Conservation (phyloP, 2,329 filamentous ascomycete genomes). For the Microdochium trichocladiopsis region DNA sequence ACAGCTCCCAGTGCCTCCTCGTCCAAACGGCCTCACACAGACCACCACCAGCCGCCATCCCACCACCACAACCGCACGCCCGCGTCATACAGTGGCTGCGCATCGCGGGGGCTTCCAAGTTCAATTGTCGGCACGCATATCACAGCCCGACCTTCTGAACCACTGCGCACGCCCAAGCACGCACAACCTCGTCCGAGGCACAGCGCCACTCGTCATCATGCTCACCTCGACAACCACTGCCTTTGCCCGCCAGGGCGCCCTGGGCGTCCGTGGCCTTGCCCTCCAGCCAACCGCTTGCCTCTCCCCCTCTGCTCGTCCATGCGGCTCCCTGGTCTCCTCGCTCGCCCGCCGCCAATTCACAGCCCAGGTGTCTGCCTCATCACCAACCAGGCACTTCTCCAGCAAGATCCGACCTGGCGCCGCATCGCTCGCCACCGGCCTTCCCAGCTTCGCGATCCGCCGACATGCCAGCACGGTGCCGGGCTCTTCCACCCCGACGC, state of each 20-base stretch:
- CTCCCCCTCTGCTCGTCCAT: conserved; percentile 13
- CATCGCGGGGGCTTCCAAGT: too few species aligned
- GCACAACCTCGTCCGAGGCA: neutral
- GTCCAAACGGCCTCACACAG: neutral
- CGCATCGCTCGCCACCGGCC: conserved; percentile 6
- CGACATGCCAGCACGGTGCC: conserved; percentile 16
- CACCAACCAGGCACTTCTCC: conserved; percentile 7
- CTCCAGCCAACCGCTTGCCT: conserved; percentile 14
- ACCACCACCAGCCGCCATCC: neutral
- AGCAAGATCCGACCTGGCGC: conserved; percentile 7
- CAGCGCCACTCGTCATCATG: neutral
- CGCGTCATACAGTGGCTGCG: too few species aligned
- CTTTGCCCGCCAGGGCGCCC: conserved; percentile 16
- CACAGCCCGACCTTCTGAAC: too few species aligned
- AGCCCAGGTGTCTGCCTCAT: conserved; percentile 4
- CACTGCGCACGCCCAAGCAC: neutral
- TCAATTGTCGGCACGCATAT: too few species aligned
- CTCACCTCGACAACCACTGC: conserved; percentile 9
- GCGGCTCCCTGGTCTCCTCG: conserved; percentile 1
- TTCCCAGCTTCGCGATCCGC: conserved; percentile 13
- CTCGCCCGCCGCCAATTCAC: conserved; percentile 14
- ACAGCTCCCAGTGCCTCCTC: neutral
- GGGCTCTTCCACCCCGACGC: conserved; percentile 23
- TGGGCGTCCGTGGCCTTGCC: conserved; percentile 18
- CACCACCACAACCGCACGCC: neutral